Evolutionary conservation across 2,329 filamentous ascomycete genomes (phyloP).

Genomic region (Botrytis fabae): DNA sequence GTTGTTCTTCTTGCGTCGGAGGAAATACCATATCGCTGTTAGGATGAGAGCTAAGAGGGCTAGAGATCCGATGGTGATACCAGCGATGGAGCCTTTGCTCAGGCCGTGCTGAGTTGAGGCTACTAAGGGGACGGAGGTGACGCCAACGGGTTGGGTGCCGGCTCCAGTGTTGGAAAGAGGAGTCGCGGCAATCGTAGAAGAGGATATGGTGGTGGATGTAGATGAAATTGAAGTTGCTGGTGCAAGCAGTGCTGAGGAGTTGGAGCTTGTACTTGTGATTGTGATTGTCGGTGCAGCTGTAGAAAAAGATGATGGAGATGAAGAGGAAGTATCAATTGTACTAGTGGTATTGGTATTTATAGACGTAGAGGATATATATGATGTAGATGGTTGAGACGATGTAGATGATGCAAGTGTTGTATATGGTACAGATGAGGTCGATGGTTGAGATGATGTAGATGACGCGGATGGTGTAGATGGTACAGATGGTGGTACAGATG

Average conservation of each 20-base stretch:
- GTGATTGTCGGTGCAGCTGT: neutral
- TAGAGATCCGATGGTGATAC: neutral
- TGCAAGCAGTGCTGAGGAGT: neutral
- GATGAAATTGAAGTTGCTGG: neutral
- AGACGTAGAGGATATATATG: neutral
- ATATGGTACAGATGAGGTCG: neutral
- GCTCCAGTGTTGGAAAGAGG: neutral
- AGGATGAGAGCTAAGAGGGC: neutral
- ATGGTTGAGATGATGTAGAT: too few relatives aligned
- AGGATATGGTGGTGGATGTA: neutral
- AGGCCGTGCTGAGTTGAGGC: neutral
- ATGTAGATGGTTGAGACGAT: neutral
- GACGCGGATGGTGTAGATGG: neutral
- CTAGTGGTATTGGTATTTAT: neutral
- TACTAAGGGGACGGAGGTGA: neutral
- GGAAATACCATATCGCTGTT: neutral
- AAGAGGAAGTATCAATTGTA: neutral
- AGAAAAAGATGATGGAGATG: neutral
- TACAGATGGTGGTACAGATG: neutral
- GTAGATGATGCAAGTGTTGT: neutral
- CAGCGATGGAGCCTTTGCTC: neutral
- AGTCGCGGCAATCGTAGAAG: neutral
- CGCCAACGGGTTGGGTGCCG: neutral
- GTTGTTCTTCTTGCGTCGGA: neutral
- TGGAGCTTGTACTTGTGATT: neutral